A percentile compares a stretch with the other conserved stretches of the same genome.
These are phyloP conservation scores for Coleophoma cylindrospora DNA, from an alignment of 2,329 filamentous ascomycete genomes.

Conservation along the genomic window DNA sequence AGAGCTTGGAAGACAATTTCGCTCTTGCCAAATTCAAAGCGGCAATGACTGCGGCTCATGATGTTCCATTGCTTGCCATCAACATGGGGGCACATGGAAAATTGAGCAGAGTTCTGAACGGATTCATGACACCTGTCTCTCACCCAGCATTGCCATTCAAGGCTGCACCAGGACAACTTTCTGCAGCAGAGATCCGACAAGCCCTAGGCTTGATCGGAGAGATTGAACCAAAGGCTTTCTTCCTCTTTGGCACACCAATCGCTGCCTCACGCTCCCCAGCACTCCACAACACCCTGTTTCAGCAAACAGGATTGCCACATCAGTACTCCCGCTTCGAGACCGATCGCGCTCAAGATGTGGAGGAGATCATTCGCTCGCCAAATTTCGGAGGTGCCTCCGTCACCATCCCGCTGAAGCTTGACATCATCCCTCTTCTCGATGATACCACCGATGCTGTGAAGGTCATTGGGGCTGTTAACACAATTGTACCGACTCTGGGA, in stretches of 20 bases:
- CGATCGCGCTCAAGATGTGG: conserved; percentile 53
- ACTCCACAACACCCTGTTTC: conserved; percentile 84
- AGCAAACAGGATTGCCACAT: conserved; percentile 74
- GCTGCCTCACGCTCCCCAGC: conserved; percentile 77
- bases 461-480: conserved; percentile 90
- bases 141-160: conserved; percentile 87
- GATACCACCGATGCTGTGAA: conserved; percentile 73
- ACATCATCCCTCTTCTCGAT: conserved; percentile 78
- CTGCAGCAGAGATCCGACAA: conserved; percentile 79
- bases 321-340: conserved; percentile 76
- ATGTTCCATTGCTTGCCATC: conserved; percentile 84
- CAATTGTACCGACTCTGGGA: conserved; percentile 61
- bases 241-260: conserved; percentile 84
- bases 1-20: conserved; percentile 77
- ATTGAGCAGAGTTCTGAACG: conserved; percentile 83
- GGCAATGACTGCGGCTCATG: conserved; percentile 66
- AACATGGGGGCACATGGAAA: conserved; percentile 92
- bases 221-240: conserved; percentile 72
- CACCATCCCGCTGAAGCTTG: conserved; percentile 90
- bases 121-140: conserved; percentile 91
- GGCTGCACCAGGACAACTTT: conserved; percentile 90
- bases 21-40: conserved; percentile 76
- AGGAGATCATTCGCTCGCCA: conserved; percentile 59
- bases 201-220: conserved; percentile 76
- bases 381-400: conserved; percentile 92